Conservation (phyloP, 1,284 basidiomycete genomes). For the Leccinum subrobustum region DNA sequence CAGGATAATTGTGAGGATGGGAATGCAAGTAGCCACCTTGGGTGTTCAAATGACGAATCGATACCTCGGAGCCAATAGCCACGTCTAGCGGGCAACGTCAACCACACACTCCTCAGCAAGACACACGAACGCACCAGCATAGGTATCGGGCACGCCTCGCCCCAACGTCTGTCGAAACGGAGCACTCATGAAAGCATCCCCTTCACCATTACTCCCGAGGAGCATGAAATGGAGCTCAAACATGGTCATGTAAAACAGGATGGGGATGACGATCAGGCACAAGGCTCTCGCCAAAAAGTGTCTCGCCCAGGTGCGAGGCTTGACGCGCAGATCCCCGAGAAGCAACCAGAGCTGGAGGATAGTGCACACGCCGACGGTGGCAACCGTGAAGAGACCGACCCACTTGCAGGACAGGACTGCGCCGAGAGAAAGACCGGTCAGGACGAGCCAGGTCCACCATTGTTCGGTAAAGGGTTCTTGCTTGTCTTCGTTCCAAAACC, state of each 20-base stretch:
- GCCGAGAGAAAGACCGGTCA: conserved; percentile 88
- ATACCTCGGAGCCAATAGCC: conserved; percentile 80
- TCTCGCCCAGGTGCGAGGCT: conserved; percentile 71
- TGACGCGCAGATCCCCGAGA: conserved; percentile 83
- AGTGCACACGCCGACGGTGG: conserved; percentile 87
- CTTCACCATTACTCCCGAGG: conserved; percentile 88
- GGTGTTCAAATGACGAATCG: conserved; percentile 91
- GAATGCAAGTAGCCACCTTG: conserved; percentile 99
- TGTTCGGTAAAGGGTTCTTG: conserved; percentile 74
- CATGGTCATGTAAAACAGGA: conserved; percentile 91
- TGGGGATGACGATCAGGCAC: conserved; percentile 85
- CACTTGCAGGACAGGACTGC: conserved; percentile 95
- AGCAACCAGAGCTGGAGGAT: conserved; percentile 88
- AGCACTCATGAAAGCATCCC: conserved; percentile 98
- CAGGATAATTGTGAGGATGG: conserved; percentile 87
- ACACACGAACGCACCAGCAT: conserved; percentile 58
- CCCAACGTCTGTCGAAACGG: conserved; percentile 96
- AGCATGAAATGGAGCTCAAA: conserved; percentile 95
- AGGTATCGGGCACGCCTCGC: conserved; percentile 92
- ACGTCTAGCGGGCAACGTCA: conserved; percentile 58
- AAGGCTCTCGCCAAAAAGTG: conserved; percentile 90
- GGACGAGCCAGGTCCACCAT: conserved; percentile 94
- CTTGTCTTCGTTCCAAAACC: conserved; percentile 91
- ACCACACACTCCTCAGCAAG: conserved; percentile 1
- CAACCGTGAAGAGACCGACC: conserved; percentile 99